phyloP scores from a whole-genome alignment of 148 eudicot genomes.

The Nepenthes mirabilis region DNA sequence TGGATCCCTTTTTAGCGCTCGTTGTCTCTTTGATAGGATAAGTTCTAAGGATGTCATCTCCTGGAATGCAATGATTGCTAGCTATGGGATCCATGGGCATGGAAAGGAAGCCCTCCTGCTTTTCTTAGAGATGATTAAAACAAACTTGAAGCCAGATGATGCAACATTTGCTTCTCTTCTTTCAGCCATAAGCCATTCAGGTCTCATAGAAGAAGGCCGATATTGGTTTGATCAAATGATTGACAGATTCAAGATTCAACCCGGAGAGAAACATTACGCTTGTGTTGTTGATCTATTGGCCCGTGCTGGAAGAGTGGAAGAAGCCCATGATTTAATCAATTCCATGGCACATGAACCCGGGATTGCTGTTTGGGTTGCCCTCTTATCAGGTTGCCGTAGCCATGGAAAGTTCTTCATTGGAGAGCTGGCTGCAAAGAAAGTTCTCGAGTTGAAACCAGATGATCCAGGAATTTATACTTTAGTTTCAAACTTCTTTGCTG shows the following conservation, averaged over 20 bases:
- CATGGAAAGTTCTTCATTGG: conserved; percentile 40
- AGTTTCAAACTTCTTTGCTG: conserved; percentile 53
- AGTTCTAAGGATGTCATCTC: conserved; percentile 32
- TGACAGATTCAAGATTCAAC: conserved; percentile 31
- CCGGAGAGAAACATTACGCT: conserved; percentile 63
- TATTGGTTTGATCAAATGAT: conserved; percentile 58
- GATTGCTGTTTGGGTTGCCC: conserved; percentile 50
- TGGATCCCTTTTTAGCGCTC: conserved; percentile 41
- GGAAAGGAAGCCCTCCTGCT: conserved; percentile 55
- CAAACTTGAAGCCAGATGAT: conserved; percentile 39
- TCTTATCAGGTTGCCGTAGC: conserved; percentile 54
- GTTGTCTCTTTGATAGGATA: conserved; percentile 32
- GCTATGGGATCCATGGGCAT: conserved; percentile 61
- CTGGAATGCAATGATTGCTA: conserved; percentile 61
- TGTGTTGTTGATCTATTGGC: conserved; percentile 64
- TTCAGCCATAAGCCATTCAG: conserved; percentile 67
- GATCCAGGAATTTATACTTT: conserved; percentile 49
- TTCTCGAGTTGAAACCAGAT: conserved; percentile 45
- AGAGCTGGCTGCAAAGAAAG: conserved; percentile 43
- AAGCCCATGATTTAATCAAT: conserved; percentile 33
- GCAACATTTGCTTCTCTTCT: conserved; percentile 71
- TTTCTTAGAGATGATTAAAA: conserved; percentile 37
- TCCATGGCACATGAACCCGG: conserved; percentile 34
- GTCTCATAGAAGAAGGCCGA: conserved; percentile 54
- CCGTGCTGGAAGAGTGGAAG: conserved; percentile 51